Conservation (phyloP, 192 early-diverging fungal genomes). For the Coemansia sp. region DNA sequence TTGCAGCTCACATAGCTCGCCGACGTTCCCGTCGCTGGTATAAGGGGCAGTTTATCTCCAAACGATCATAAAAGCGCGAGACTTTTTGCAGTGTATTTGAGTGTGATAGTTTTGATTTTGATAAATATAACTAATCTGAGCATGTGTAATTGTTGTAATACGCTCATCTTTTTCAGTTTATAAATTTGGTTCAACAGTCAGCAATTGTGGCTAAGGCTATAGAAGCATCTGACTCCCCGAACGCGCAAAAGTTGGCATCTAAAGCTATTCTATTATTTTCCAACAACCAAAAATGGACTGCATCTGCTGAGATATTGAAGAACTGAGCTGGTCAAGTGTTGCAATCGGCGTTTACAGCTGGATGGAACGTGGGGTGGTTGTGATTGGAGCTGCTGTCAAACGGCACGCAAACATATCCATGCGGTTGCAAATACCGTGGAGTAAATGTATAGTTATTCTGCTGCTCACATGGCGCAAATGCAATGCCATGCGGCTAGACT, state of each 20-base stretch:
- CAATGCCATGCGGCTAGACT: background rate
- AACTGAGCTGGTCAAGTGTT: conserved; percentile 6
- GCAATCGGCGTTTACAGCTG: conserved; percentile 44
- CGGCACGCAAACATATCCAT: conserved; percentile 55
- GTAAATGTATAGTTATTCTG: background rate
- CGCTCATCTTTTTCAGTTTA: no score
- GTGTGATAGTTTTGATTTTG: no score
- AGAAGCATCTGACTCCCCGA: no score
- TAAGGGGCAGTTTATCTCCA: background rate
- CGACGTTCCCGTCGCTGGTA: conserved; percentile 13
- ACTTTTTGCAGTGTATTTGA: background rate
- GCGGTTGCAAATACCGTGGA: conserved; percentile 2
- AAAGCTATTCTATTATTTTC: conserved; percentile 26
- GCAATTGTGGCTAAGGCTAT: no score
- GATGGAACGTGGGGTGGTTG: conserved; percentile 36
- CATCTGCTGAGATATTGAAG: conserved; percentile 28
- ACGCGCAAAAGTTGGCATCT: no score
- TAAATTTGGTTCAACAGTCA: conserved; percentile 55
- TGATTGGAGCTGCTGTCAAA: conserved; percentile 50
- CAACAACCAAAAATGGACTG: conserved; percentile 55
- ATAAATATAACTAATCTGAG: background rate
- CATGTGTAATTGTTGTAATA: no score
- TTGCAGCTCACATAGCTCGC: conserved; percentile 34
- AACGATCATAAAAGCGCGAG: background rate
- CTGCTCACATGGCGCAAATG: conserved; percentile 1